A percentile compares a stretch with the other conserved stretches of the same genome.
Conservation (phyloP, 2,329 filamentous ascomycete genomes). For the Piedraia hortae region DNA sequence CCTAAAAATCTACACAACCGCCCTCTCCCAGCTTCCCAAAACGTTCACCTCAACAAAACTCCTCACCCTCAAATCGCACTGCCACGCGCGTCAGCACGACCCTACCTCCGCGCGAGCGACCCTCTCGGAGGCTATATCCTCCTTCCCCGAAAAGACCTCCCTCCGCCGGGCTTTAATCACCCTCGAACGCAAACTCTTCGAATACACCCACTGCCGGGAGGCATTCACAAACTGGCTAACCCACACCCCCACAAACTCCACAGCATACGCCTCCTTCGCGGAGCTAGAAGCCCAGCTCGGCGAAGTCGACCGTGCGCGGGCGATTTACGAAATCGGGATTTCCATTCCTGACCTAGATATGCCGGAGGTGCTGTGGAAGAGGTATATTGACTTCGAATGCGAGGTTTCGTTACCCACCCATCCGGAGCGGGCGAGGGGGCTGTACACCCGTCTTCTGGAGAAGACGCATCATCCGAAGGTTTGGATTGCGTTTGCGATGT, state of each 20-base stretch:
- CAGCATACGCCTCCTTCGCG: constrained; percentile 90
- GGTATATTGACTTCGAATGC: constrained; percentile 96
- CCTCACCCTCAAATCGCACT: constrained; percentile 81
- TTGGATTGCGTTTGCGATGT: constrained; percentile 96
- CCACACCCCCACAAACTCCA: constrained; percentile 70
- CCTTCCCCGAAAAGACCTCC: constrained; percentile 90
- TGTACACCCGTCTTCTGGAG: constrained; percentile 74
- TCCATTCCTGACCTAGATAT: constrained; percentile 67
- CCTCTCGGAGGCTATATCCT: constrained; percentile 67
- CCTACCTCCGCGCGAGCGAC: constrained; percentile 62
- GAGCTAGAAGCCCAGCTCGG: constrained; percentile 79
- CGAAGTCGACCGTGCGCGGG: constrained; percentile 62
- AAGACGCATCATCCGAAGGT: constrained; percentile 99
- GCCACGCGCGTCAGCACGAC: constrained; percentile 70
- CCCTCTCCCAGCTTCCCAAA: constrained; percentile 65
- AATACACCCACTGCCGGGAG: constrained; percentile 72
- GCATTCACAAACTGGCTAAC: constrained; percentile 86
- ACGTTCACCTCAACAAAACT: constrained; percentile 94
- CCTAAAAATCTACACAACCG: constrained; percentile 73
- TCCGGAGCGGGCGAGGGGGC: constrained; percentile 30
- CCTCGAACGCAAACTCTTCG: constrained; percentile 75
- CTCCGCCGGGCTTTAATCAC: constrained; percentile 85
- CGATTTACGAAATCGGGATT: constrained; percentile 78
- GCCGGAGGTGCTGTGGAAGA: constrained; percentile 93
- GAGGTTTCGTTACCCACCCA: constrained; percentile 28